Percentiles rank a stretch among this genome's conserved stretches.
Evolutionary conservation across 2,329 filamentous ascomycete genomes (phyloP).

Genomic region (Aureobasidium sp.): DNA sequence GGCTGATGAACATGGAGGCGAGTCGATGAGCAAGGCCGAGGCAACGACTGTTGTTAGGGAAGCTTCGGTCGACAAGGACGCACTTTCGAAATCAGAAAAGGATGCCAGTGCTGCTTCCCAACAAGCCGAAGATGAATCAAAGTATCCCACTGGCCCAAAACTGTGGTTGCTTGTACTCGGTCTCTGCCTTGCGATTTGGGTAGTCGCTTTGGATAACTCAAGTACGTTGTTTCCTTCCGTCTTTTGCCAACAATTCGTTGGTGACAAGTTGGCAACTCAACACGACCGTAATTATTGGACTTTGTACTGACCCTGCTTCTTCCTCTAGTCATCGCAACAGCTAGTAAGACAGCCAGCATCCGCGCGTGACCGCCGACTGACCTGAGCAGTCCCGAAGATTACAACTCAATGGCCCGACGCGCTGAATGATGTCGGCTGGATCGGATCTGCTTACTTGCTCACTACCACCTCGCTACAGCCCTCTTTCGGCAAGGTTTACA

Average conservation of each 20-base stretch:
- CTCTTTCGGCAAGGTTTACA: conserved; percentile 50
- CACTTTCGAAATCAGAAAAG: not conserved
- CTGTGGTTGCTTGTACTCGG: conserved; percentile 24
- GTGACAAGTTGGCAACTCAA: not conserved
- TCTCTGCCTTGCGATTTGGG: conserved; percentile 15
- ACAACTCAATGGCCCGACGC: conserved; percentile 33
- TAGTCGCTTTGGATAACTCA: conserved; percentile 29
- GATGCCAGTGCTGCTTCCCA: not conserved
- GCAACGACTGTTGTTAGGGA: not conserved
- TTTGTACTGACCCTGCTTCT: not conserved
- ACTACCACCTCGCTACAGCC: conserved; percentile 36
- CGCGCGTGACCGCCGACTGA: not conserved
- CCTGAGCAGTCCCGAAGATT: conserved; percentile 27
- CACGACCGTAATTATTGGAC: not conserved
- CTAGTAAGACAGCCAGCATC: conserved; percentile 18
- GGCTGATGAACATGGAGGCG: not conserved
- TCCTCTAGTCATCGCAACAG: conserved; percentile 26
- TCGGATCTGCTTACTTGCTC: conserved; percentile 36
- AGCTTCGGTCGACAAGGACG: not conserved
- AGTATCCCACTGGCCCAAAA: conserved; percentile 29
- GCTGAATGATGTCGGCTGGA: conserved; percentile 34
- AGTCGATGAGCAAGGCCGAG: not conserved
- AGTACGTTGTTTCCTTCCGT: conserved; percentile 12
- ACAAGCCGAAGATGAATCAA: conserved; percentile 28
- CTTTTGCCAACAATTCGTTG: not conserved